phyloP scores from a whole-genome alignment of 1,284 basidiomycete species.

The Xerocomus amazonicus region DNA sequence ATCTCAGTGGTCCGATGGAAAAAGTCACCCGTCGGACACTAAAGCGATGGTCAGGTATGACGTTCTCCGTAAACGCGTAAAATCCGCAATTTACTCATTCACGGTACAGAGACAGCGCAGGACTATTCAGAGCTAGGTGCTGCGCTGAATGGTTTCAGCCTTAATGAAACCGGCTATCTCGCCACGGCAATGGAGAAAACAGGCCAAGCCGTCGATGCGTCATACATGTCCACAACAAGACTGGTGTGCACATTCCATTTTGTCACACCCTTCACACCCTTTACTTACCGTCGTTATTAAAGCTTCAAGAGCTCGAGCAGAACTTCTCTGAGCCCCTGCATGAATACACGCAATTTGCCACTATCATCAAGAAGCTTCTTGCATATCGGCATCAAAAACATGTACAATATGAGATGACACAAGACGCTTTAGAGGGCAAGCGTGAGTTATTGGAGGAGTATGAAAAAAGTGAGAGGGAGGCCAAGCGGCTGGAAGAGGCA shows the following conservation, averaged over 20 bases:
- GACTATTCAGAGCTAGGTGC: slow-evolving; percentile 96
- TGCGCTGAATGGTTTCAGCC: slow-evolving; percentile 91
- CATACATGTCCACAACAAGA: slow-evolving; percentile 88
- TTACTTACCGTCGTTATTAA: slow-evolving; percentile 16
- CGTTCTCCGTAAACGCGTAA: slow-evolving; percentile 5
- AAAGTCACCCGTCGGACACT: slow-evolving; percentile 89
- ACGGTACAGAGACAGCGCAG: slow-evolving; percentile 67
- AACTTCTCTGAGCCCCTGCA: slow-evolving; percentile 95
- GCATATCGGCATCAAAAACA: slow-evolving; percentile 98
- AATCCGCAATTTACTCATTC: slow-evolving; percentile 2
- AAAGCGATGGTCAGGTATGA: slow-evolving; percentile 88
- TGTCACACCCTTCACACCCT: slow-evolving; percentile 7
- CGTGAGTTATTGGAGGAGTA: slow-evolving; percentile 85
- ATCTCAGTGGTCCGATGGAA: slow-evolving; percentile 90
- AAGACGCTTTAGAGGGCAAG: slow-evolving; percentile 86
- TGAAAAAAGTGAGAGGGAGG: slow-evolving; percentile 91
- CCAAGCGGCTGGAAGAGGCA: slow-evolving; percentile 85
- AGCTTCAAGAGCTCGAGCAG: slow-evolving; percentile 91
- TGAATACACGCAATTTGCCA: slow-evolving; percentile 93
- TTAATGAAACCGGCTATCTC: slow-evolving; percentile 75
- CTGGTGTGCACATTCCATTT: slow-evolving; percentile 48
- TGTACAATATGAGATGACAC: slow-evolving; percentile 95
- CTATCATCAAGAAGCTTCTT: slow-evolving; percentile 91
- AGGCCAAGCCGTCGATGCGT: slow-evolving; percentile 93
- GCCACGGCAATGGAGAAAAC: slow-evolving; percentile 85